Base-by-base conservation (phyloP, 768 basidiomycete genomes). In the Lentinula lateritia region DNA sequence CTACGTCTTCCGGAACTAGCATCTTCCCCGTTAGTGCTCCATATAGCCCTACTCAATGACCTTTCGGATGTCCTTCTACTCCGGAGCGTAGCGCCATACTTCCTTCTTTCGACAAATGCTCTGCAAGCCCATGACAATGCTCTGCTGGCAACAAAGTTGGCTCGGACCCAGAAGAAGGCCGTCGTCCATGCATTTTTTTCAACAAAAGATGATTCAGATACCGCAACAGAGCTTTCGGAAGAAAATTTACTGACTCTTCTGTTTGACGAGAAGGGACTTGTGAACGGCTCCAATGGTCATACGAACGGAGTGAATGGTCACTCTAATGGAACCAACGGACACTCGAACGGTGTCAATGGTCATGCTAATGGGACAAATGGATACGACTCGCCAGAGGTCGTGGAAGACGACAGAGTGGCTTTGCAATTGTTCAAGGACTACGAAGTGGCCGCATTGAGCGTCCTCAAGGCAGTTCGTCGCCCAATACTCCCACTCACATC, bases 81-180 rank as follows among this genome's bases (percentile, higher is more conserved):
- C 61, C 87, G 88, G 43, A 84, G 89, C n/a, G 81, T 86, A 18
- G 83, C 92, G 5, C 90, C 91, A 34, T 92, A 87, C 74, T 88
- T 94, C 70, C 67, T 98, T 54, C 79, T 95, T 67, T 95, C 93
- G 6, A 80, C 83, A 39, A 85, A 83, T 0, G 71, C 85, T 3
- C 90, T 93, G 70, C 83, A 94, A 69, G 92, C 94, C 3, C 90
- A 96, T 67, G 92, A 95, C 69, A 88, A 98, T 72, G 90, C 93
- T 23, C 76, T 98, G 39, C 82, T 98, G 16, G 93, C 93, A 13
- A 87, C 92, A 55, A 84, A 88, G 46, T 75, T 98, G 54, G 92
- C 96, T 0, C 80, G 81, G 41, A 72, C 80, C 6, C 85, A 90
- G 67, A 78, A 78, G 60, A 89, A 84, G 66, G 87, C 88, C 5